Percentiles rank a stretch among this genome's conserved stretches.
phyloP scores from a whole-genome alignment of 257 asterid species.

The Solanum paucissectum region DNA sequence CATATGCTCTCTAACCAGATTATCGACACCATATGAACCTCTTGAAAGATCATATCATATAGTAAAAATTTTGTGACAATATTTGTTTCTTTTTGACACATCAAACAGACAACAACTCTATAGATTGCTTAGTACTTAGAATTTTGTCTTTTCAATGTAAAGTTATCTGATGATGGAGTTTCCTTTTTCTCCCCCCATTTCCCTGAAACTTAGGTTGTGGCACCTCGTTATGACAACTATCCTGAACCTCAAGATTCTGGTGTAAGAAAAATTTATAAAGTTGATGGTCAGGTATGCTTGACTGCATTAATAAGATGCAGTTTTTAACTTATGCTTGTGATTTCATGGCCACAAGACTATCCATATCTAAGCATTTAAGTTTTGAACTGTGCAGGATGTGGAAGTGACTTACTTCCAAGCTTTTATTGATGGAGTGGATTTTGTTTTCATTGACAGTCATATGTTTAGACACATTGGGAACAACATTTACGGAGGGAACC shows the following conservation, averaged over 20 bases:
- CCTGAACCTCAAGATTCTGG: constrained; percentile 68
- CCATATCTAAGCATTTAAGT: background rate
- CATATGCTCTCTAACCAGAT: background rate
- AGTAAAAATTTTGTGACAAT: background rate
- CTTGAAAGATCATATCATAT: background rate
- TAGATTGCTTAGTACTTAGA: background rate
- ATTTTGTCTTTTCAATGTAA: background rate
- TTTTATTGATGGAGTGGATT: constrained; percentile 88
- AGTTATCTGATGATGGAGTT: background rate
- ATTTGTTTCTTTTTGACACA: background rate
- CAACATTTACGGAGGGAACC: constrained; percentile 78
- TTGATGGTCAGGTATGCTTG: constrained; percentile 75
- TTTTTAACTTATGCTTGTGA: background rate
- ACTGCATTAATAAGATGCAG: background rate
- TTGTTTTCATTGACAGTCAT: constrained; percentile 78
- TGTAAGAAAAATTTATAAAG: constrained; percentile 57
- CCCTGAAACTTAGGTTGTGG: constrained; percentile 52
- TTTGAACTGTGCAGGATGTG: constrained; percentile 50
- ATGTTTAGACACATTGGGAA: constrained; percentile 43
- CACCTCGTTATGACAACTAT: constrained; percentile 71
- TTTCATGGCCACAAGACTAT: background rate
- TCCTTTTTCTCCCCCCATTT: background rate
- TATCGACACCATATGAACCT: background rate
- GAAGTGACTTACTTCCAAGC: constrained; percentile 88
- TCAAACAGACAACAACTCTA: background rate